Conservation (phyloP, 2,329 filamentous ascomycete genomes). For the Purpureocillium takamizusanense region DNA sequence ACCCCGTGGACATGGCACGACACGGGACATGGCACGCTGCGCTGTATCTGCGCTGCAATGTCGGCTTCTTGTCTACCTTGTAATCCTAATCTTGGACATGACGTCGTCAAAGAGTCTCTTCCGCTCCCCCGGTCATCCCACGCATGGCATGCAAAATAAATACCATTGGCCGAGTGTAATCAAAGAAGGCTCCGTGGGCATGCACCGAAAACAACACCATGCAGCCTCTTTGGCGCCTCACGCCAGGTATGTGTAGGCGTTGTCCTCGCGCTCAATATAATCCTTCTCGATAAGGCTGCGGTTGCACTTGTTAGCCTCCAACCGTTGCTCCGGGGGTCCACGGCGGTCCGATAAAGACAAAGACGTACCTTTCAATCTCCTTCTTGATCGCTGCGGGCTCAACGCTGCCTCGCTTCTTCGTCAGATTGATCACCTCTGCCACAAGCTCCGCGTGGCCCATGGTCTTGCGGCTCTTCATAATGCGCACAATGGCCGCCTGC, state of each 20-base stretch:
- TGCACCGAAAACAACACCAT: too few relatives aligned
- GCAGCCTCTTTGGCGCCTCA: not conserved
- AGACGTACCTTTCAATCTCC: conserved; percentile 82
- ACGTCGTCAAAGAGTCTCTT: too few relatives aligned
- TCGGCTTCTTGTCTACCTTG: too few relatives aligned
- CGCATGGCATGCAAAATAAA: too few relatives aligned
- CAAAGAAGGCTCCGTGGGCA: too few relatives aligned
- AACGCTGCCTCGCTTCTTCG: conserved; percentile 75
- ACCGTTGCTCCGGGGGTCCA: conserved; percentile 1
- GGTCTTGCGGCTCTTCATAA: conserved; percentile 89
- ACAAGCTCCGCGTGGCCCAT: conserved; percentile 84
- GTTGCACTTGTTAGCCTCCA: too few relatives aligned
- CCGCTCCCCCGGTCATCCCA: too few relatives aligned
- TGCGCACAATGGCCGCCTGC: conserved; percentile 90
- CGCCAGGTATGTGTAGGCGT: conserved; percentile 62
- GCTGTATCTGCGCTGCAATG: too few relatives aligned
- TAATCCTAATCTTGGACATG: too few relatives aligned
- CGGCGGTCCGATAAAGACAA: conserved; percentile 1
- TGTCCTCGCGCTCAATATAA: conserved; percentile 75
- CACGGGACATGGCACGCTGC: too few relatives aligned
- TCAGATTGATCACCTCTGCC: conserved; percentile 85
- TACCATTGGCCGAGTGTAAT: too few relatives aligned
- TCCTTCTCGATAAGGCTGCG: conserved; percentile 84
- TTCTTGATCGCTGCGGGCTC: conserved; percentile 86
- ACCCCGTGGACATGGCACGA: too few relatives aligned